A percentile compares a stretch with the other conserved stretches of the same genome.
These are phyloP conservation scores for Tolypocladium pustulatum DNA, from an alignment of 2,329 filamentous ascomycete species.

Conservation along the genomic window DNA sequence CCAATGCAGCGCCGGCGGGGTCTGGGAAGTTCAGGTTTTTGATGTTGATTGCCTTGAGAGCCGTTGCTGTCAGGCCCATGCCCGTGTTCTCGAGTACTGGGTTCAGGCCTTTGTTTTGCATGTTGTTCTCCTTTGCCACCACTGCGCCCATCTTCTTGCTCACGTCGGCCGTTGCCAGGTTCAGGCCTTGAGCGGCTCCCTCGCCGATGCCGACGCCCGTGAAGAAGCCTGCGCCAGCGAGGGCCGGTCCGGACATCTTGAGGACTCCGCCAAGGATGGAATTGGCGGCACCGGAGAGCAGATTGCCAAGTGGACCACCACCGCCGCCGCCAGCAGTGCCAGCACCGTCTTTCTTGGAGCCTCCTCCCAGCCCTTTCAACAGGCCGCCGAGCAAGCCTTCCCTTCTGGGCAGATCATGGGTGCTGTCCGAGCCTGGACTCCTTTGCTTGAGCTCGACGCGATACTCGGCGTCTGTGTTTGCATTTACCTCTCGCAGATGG, in stretches of 20 bases:
- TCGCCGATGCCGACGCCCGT: conserved; percentile 14
- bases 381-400: not conserved
- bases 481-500: conserved; percentile 2
- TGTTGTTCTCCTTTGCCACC: conserved; percentile 16
- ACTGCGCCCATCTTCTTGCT: conserved; percentile 7
- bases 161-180: conserved; percentile 6
- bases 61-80: conserved; percentile 15
- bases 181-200: conserved; percentile 13
- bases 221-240: conserved; percentile 10
- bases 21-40: conserved; percentile 7
- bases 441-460: not conserved
- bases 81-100: conserved; percentile 17
- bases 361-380: not conserved
- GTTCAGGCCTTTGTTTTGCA: conserved; percentile 17
- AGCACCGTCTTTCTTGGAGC: not conserved
- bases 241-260: conserved; percentile 1
- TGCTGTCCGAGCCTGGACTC: not conserved
- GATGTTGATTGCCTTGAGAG: conserved; percentile 13
- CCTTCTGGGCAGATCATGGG: not conserved
- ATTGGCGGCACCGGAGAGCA: conserved; percentile 2
- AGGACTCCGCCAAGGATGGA: conserved; percentile 1
- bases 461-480: not conserved
- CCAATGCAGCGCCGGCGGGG: conserved; percentile 7
- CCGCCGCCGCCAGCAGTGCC: not conserved
- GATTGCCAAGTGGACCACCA: not conserved